phyloP scores from a whole-genome alignment of 257 asterid species.

The Solanum ossicruentum region DNA sequence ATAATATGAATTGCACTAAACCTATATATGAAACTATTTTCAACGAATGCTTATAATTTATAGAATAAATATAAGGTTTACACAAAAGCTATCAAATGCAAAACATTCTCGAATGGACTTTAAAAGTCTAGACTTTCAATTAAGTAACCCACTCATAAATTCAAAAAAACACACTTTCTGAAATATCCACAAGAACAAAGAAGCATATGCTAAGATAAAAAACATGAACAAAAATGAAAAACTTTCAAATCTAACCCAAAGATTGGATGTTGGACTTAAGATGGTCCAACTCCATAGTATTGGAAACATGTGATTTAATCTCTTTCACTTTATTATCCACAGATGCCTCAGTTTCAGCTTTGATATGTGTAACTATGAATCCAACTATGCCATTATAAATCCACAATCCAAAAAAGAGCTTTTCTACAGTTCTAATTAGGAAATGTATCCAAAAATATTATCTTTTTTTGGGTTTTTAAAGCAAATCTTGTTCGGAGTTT shows the following conservation, averaged over 20 bases:
- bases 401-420: background rate
- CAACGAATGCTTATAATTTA: too few species aligned
- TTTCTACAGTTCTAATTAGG: background rate
- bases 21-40: too few species aligned
- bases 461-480: background rate
- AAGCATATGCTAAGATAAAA: background rate
- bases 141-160: background rate
- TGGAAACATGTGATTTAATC: slow-evolving; percentile 32
- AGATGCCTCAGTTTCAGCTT: slow-evolving; percentile 22
- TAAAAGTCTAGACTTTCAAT: background rate
- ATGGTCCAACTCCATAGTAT: slow-evolving; percentile 18
- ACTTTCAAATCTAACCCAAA: slow-evolving; percentile 40
- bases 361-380: slow-evolving; percentile 18
- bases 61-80: too few species aligned
- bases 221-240: background rate
- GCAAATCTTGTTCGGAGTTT: background rate
- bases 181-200: background rate
- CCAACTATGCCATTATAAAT: background rate
- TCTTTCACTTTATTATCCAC: slow-evolving; percentile 23
- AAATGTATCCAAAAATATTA: background rate
- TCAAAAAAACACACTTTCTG: background rate
- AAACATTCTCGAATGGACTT: background rate
- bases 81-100: background rate
- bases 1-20: background rate
- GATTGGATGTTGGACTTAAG: slow-evolving; percentile 52